Evolutionary conservation across 2,329 filamentous ascomycete genomes (phyloP).

Genomic region (Zymoseptoria passerinii): DNA sequence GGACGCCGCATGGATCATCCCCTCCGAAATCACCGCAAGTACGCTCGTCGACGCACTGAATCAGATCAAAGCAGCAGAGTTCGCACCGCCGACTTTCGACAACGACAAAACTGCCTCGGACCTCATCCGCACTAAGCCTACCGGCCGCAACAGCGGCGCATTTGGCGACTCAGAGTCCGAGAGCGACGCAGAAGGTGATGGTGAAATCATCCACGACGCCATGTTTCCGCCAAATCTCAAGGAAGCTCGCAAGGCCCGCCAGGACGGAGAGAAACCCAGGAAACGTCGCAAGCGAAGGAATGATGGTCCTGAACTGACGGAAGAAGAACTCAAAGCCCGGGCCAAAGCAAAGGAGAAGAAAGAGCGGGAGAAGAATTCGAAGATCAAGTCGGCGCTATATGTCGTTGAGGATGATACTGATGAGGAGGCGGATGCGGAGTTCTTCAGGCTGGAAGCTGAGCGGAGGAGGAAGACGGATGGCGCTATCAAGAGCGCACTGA

Average conservation of each 20-base stretch:
- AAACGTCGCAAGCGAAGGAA: slow-evolving; percentile 51
- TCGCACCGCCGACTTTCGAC: slow-evolving; percentile 68
- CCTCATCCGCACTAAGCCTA: slow-evolving; percentile 65
- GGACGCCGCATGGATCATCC: slow-evolving; percentile 72
- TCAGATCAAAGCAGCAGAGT: slow-evolving; percentile 68
- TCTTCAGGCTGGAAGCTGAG: slow-evolving; percentile 68
- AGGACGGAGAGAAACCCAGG: slow-evolving; percentile 40
- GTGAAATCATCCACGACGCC: slow-evolving; percentile 18
- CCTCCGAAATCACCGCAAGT: slow-evolving; percentile 54
- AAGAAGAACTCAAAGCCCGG: slow-evolving; percentile 51
- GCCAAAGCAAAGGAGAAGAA: slow-evolving; percentile 55
- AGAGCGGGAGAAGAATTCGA: slow-evolving; percentile 66
- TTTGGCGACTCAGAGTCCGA: slow-evolving; percentile 52
- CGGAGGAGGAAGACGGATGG: slow-evolving; percentile 50
- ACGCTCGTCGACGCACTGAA: slow-evolving; percentile 61
- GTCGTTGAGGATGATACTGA: slow-evolving; percentile 89
- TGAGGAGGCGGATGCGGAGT: slow-evolving; percentile 60
- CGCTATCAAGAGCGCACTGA: slow-evolving; percentile 42
- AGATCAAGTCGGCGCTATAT: slow-evolving; percentile 77
- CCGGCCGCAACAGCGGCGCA: slow-evolving; percentile 42
- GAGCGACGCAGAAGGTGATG: slow-evolving; percentile 30
- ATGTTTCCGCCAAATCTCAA: slow-evolving; percentile 27
- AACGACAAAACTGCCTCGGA: slow-evolving; percentile 66
- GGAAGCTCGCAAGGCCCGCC: slow-evolving; percentile 17
- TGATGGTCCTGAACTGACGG: slow-evolving; percentile 47